Evolutionary conservation across 306 rosid species (phyloP).

Genomic region (Psophocarpus tetragonolobus): DNA sequence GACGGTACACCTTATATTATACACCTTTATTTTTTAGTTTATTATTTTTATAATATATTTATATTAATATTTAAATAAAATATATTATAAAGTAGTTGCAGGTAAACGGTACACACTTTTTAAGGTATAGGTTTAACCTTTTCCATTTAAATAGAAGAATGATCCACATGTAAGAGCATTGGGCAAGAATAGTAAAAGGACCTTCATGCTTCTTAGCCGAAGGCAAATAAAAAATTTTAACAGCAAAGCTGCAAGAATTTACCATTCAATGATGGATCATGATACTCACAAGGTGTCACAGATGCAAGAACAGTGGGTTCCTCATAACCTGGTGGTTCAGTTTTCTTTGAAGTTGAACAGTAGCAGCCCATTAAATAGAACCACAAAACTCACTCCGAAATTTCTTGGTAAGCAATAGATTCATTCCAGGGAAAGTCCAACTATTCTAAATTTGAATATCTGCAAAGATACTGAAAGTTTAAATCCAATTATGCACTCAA

Average conservation of each 20-base stretch:
- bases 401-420: not conserved
- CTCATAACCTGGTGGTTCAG: slow-evolving; percentile 57
- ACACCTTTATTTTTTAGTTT: too few species aligned
- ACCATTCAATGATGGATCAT: slow-evolving; percentile 32
- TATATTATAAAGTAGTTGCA: too few species aligned
- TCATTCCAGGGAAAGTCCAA: slow-evolving; percentile 29
- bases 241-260: slow-evolving; percentile 25
- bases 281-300: slow-evolving; percentile 84
- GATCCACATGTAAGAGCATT: too few species aligned
- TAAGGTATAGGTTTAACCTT: too few species aligned
- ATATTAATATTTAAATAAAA: too few species aligned
- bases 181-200: not conserved
- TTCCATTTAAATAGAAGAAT: too few species aligned
- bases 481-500: not conserved
- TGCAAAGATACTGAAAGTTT: slow-evolving; percentile 21
- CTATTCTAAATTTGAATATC: not conserved
- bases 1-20: too few species aligned
- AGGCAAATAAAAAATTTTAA: slow-evolving; percentile 20
- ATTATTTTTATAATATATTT: too few species aligned
- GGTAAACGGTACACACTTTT: too few species aligned
- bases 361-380: slow-evolving; percentile 72
- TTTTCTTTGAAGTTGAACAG: slow-evolving; percentile 58
- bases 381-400: slow-evolving; percentile 35
- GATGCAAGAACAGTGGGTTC: slow-evolving; percentile 80
- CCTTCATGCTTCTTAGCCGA: not conserved